phyloP scores from a whole-genome alignment of 2,329 filamentous ascomycete genomes.

The Paraphoma chrysanthemicola region DNA sequence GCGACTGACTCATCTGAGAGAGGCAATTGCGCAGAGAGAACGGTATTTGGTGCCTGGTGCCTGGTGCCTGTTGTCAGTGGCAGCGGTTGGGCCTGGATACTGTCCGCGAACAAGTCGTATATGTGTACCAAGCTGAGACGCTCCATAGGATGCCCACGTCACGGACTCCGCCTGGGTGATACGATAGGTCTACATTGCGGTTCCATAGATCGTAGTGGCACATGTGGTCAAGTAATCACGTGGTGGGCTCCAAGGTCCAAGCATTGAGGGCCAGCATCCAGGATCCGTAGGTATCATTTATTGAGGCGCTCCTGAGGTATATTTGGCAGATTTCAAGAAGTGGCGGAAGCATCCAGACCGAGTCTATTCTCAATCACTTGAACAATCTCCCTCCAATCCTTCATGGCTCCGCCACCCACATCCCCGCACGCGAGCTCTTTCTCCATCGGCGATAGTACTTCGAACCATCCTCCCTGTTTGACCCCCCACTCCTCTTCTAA shows the following conservation, averaged over 20 bases:
- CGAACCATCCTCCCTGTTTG: conserved; percentile 61
- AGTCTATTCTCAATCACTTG: conserved; percentile 61
- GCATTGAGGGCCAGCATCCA: neutral
- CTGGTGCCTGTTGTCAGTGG: too few species aligned
- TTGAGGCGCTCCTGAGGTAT: neutral
- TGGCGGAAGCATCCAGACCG: conserved; percentile 18
- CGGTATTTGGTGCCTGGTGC: too few species aligned
- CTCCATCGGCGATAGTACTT: conserved; percentile 74
- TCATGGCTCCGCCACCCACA: conserved; percentile 82
- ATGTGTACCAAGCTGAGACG: too few species aligned
- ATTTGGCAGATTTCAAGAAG: neutral
- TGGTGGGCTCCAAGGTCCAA: neutral
- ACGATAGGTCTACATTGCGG: too few species aligned
- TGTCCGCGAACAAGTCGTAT: too few species aligned
- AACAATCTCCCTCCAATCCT: conserved; percentile 79
- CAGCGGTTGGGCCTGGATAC: too few species aligned
- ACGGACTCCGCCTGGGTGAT: too few species aligned
- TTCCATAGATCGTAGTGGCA: too few species aligned
- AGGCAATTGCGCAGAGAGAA: too few species aligned
- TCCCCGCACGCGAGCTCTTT: conserved; percentile 88
- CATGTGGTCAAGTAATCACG: too few species aligned
- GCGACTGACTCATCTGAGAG: too few species aligned
- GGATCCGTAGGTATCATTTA: neutral
- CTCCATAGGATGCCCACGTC: too few species aligned
- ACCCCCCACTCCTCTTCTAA: conserved; percentile 78